Conservation (phyloP, 306 rosid genomes). For the Fragaria ananassa region DNA sequence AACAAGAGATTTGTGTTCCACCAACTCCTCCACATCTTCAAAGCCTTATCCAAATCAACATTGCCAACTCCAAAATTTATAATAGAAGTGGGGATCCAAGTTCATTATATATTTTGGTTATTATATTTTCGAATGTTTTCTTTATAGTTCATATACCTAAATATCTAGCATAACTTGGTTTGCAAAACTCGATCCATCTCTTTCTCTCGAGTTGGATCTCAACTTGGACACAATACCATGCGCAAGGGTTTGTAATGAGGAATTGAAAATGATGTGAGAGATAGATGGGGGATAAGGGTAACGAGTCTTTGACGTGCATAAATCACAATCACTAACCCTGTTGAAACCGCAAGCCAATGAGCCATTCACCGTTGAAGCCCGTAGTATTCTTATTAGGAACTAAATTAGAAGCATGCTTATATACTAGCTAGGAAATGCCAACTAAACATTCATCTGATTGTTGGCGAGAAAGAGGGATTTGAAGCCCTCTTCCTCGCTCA, state of each 20-base stretch:
- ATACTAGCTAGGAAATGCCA: background rate
- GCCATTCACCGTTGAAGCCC: background rate
- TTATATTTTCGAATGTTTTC: background rate
- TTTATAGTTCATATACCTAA: constrained; percentile 20
- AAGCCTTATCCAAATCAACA: constrained; percentile 59
- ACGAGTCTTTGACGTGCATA: constrained; percentile 4
- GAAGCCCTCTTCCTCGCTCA: background rate
- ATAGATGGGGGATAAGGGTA: background rate
- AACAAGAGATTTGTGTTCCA: constrained; percentile 61
- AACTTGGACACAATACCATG: constrained; percentile 38
- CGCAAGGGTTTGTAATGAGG: constrained; percentile 33
- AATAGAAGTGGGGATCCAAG: background rate
- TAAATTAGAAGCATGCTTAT: background rate
- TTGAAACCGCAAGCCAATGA: background rate
- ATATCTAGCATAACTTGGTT: constrained; percentile 22
- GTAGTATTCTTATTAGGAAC: background rate
- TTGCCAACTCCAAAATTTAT: background rate
- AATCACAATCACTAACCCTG: background rate
- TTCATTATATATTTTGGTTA: background rate
- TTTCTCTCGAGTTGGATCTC: constrained; percentile 14
- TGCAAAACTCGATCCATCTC: constrained; percentile 18
- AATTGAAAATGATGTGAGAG: background rate
- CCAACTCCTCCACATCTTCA: constrained; percentile 71
- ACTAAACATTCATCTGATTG: too few relatives aligned
- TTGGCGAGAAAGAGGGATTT: background rate